A percentile compares a stretch with the other conserved stretches of the same genome.
phyloP scores from a whole-genome alignment of 768 basidiomycete genomes.

The Clitopilus hobsonii region DNA sequence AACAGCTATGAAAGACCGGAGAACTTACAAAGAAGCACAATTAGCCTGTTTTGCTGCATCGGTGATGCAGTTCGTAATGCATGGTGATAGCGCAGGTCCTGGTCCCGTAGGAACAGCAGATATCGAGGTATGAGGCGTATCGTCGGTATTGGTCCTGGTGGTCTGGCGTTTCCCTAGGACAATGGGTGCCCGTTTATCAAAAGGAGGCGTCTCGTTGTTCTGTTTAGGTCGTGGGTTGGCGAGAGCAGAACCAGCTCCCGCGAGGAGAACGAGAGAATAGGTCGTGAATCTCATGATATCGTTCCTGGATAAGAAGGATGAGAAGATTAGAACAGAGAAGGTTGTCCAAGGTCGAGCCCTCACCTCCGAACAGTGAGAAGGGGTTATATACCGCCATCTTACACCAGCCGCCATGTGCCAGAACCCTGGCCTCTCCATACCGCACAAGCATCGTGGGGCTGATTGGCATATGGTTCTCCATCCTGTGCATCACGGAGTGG shows the following conservation, averaged over 20 bases:
- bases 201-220: neutral
- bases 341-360: too few species aligned
- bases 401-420: neutral
- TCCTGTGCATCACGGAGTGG: too few species aligned
- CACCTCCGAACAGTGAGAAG: neutral
- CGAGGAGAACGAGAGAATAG: neutral
- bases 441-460: neutral
- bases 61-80: neutral
- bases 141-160: neutral
- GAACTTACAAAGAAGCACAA: neutral
- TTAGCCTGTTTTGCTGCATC: neutral
- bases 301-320: too few species aligned
- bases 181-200: neutral
- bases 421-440: neutral
- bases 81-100: neutral
- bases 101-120: neutral
- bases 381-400: neutral
- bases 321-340: too few species aligned
- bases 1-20: neutral
- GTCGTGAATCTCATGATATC: neutral
- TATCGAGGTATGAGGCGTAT: neutral
- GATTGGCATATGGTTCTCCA: neutral
- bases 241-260: neutral
- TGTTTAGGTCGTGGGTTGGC: neutral
- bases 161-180: neutral